These are phyloP conservation scores for Leptographium procerum DNA, from an alignment of 2,329 filamentous ascomycete species.

Conservation along the genomic window DNA sequence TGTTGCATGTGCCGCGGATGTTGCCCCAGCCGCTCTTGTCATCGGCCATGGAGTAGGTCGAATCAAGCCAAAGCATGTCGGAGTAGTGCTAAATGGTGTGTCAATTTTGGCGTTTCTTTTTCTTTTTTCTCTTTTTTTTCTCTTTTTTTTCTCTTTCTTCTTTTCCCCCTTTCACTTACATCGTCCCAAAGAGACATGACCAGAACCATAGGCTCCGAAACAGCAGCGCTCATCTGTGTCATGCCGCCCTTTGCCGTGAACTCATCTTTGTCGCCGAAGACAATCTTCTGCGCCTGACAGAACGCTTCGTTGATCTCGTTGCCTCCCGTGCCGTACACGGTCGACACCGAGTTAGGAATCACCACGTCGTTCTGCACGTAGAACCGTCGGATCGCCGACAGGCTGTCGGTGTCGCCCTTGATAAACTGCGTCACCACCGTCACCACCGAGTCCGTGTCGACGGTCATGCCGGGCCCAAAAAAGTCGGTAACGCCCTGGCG, in stretches of 20 bases:
- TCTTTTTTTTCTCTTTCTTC: not conserved
- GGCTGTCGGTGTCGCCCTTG: conserved; percentile 29
- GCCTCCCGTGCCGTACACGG: conserved; percentile 17
- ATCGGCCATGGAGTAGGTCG: conserved; percentile 35
- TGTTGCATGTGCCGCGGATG: conserved; percentile 31
- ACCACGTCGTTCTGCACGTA: conserved; percentile 49
- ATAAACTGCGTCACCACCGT: conserved; percentile 54
- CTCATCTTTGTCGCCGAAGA: conserved; percentile 38
- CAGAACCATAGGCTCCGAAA: conserved; percentile 47
- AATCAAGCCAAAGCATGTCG: conserved; percentile 53
- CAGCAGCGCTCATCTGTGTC: conserved; percentile 37
- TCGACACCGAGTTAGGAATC: conserved; percentile 34
- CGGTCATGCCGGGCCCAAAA: conserved; percentile 38
- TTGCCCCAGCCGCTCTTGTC: conserved; percentile 25
- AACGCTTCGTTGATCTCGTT: conserved; percentile 37
- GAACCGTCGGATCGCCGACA: conserved; percentile 46
- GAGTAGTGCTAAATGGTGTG: conserved; percentile 30
- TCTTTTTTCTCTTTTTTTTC: not conserved
- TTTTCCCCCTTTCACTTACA: conserved; percentile 13
- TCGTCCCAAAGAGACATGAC: conserved; percentile 53
- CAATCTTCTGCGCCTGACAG: conserved; percentile 42
- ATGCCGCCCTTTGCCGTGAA: conserved; percentile 44
- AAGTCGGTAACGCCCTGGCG: conserved; percentile 49
- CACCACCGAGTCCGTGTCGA: conserved; percentile 46
- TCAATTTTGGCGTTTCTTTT: not conserved